Base-by-base conservation (phyloP, 1,284 basidiomycete species). In the Salmacisia buchloeana region DNA sequence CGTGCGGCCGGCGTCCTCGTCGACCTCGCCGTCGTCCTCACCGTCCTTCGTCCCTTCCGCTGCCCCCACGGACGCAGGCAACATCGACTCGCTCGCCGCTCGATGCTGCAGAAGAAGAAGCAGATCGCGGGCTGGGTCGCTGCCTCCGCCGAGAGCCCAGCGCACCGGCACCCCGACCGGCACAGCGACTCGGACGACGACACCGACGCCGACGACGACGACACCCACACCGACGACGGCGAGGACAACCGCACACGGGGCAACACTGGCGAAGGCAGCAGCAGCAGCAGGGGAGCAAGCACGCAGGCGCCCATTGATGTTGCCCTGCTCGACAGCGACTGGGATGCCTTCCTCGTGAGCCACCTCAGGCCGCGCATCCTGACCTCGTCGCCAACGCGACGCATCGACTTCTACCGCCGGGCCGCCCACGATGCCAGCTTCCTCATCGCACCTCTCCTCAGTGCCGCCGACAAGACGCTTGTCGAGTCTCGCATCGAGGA, bases 401-500 rank as follows among this genome's bases (percentile, higher is more conserved):
- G 39, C 59, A 66, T 23, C 69, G 74, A 54, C 38, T 68, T 54
- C 49, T 33, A 13, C 29, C 27, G 18, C 27, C 49, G 49, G 2
- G 49, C 49, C 3, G 49, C 49, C 3, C 49, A 31, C 27, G 27
- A 54, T 29, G 29, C 49, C 12, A 45, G 57, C 2, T 72, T 77
- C 15, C 61, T 75, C n/a, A 45, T 63, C 29, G 43, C 65, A 33
- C 58, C 63, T 27, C 65, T 71, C 23, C 58, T 60, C 33, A 62
- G 68, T 31, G 62, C 69, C 2, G 70, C 69, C 7, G 61, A 62
- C n/a, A 65, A 70, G 18, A n/a, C 65, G 5, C 64, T 67, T 34
- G 82, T 91, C 57, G 83, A 82, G 56, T 81, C 88, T 38, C 85
- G 0, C 87, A 91, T 75, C 83, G 83, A 21, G 76, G 89, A 91